Base-by-base conservation (phyloP, 2,329 filamentous ascomycete genomes). In the Aspergillus eucalypticola region DNA sequence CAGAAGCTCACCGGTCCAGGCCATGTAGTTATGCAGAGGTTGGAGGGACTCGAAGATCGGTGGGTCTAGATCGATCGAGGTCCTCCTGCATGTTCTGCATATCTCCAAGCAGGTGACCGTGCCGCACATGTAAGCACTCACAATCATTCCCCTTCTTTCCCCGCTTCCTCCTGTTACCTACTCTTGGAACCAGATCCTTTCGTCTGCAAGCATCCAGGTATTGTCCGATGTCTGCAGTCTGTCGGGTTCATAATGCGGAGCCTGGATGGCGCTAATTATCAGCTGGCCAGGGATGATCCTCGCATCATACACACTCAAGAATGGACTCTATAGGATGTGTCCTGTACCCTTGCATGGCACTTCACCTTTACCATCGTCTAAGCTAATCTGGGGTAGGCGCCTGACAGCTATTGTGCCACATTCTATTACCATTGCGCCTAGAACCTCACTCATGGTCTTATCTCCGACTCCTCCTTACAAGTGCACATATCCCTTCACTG, bases 321-420 rank as follows among this genome's bases (percentile, higher is more conserved):
- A 55, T 55, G 25, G 11, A 15, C 13, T 35, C n/a, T 55, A 29
- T 29, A 11, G 44, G 25, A n/a, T 29, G 17, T 32, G 32, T 15
- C 13, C 35, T 41, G 15, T 21, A 32, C 53, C 53, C 53, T 55
- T 55, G 39, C 53, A 55, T 55, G 41, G 19, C 27, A 50, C 46
- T 50, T 32, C 15, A 35, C 29, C 39, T 46, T 21, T 41, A 10
- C 53, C 39, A 32, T 46, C 19, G 15, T n/a, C 53, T 41, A 23
- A 55, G 41, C 53, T 55, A 55, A 46, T 55, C 39, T 42, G 53
- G 53, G 53, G 53, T 32, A 55, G 53, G 53, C 53, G 39, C 29
- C 53, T 55, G 53, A 46, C 53, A 55, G 39, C 39, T 17, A 42
- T 17, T 55, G 32, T 46, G 39, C 39, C 53, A 55, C 41, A 46